Evolutionary conservation across 148 eudicot species (phyloP).

Genomic region (Cornus kousa): DNA sequence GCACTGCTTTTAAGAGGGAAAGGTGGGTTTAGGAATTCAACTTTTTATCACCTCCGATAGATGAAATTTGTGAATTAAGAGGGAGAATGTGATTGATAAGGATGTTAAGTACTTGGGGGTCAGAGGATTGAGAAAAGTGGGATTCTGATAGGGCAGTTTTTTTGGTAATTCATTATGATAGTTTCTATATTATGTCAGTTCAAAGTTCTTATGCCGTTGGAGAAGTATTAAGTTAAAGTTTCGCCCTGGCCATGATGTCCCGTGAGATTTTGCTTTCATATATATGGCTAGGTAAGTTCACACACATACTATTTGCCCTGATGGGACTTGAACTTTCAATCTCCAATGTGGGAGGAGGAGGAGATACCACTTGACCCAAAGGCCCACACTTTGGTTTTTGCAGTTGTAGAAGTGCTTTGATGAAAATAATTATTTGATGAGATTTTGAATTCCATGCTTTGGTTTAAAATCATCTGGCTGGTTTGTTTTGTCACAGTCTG

Average conservation of each 20-base stretch:
- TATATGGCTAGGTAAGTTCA: neutral
- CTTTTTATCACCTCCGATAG: too few species aligned
- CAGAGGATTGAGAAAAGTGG: too few species aligned
- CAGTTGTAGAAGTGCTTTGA: neutral
- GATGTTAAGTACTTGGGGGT: too few species aligned
- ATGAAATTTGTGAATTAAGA: too few species aligned
- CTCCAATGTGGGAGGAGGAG: too few species aligned
- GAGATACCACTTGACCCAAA: too few species aligned
- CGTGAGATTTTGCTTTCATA: neutral
- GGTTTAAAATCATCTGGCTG: neutral
- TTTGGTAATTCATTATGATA: too few species aligned
- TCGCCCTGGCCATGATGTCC: neutral
- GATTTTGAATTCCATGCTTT: constrained; percentile 14
- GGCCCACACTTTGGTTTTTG: neutral
- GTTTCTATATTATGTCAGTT: neutral
- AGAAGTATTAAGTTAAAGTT: neutral
- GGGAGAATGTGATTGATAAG: too few species aligned
- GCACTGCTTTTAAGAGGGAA: too few species aligned
- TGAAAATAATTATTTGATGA: neutral
- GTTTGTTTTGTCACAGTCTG: constrained; percentile 52
- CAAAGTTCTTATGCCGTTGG: neutral
- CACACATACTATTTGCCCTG: neutral
- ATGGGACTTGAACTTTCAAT: too few species aligned
- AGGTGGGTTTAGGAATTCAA: too few species aligned
- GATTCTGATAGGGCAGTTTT: too few species aligned